These are phyloP conservation scores for Eimeria praecox DNA, from an alignment of 169 alveolate genomes.

Conservation along the genomic window DNA sequence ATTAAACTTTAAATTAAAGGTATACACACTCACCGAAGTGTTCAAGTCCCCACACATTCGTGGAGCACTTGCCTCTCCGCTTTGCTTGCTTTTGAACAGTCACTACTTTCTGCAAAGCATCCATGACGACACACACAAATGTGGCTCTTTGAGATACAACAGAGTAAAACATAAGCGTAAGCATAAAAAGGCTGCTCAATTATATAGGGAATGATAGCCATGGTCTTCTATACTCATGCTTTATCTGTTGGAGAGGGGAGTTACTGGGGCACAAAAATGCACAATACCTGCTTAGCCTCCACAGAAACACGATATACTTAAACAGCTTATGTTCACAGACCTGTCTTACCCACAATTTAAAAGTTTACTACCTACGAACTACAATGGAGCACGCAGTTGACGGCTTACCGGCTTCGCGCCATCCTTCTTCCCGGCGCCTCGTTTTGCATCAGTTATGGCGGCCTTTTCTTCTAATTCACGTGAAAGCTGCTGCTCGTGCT, in stretches of 20 bases:
- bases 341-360: not conserved
- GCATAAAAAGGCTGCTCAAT: not conserved
- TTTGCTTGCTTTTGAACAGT: constrained; percentile 69
- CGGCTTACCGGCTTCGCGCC: constrained; percentile 47
- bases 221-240: not conserved
- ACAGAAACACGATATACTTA: not conserved
- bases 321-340: not conserved
- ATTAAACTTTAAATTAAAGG: not conserved
- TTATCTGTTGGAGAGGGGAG: not conserved
- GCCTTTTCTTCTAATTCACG: constrained; percentile 40
- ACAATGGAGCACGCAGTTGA: not conserved
- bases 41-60: constrained; percentile 59
- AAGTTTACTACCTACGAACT: not conserved
- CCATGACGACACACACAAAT: not conserved
- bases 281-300: not conserved
- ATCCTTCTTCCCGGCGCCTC: constrained; percentile 48
- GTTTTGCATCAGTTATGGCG: constrained; percentile 11
- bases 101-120: constrained; percentile 11
- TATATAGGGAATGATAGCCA: not conserved
- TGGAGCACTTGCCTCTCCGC: constrained; percentile 42
- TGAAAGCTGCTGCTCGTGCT: constrained; percentile 55
- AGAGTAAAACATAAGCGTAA: not conserved
- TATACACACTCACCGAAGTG: constrained; percentile 14
- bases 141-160: not conserved
- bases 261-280: not conserved